A percentile compares a stretch with the other conserved stretches of the same genome.
Evolutionary conservation across 129 eudicot genomes (phyloP).

Genomic region (Solidago caesia): DNA sequence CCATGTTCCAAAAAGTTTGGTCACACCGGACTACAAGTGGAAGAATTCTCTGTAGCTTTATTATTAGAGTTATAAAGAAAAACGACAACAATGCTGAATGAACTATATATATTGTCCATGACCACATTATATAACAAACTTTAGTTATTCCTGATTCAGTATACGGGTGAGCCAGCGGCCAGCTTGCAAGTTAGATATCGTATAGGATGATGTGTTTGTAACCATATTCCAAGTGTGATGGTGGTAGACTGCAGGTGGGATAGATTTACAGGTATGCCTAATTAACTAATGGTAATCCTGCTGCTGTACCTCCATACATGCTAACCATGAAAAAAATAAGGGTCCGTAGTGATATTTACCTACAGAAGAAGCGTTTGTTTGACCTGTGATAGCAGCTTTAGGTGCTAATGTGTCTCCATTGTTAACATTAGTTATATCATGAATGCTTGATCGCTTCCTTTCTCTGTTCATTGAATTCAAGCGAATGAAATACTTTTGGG

Average conservation of each 20-base stretch:
- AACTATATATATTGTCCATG: neutral
- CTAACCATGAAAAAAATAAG: neutral
- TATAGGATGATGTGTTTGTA: constrained; percentile 46
- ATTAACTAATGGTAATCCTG: constrained; percentile 31
- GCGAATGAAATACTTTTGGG: constrained; percentile 65
- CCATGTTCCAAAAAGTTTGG: neutral
- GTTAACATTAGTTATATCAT: constrained; percentile 58
- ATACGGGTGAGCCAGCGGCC: neutral
- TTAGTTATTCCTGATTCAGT: constrained; percentile 6
- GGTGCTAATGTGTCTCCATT: constrained; percentile 39
- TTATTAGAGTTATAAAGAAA: neutral
- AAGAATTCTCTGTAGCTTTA: constrained; percentile 1
- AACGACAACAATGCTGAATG: neutral
- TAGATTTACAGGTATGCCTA: constrained; percentile 46
- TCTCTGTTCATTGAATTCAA: constrained; percentile 51
- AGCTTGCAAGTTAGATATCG: constrained; percentile 39
- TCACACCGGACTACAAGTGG: neutral
- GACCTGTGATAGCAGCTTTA: constrained; percentile 40
- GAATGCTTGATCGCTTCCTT: constrained; percentile 61
- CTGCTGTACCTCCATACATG: constrained; percentile 20
- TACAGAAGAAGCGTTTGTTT: constrained; percentile 36
- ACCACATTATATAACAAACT: constrained; percentile 16
- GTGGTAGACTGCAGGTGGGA: constrained; percentile 5
- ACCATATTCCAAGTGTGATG: constrained; percentile 32
- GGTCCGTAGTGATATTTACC: constrained; percentile 24